These are phyloP conservation scores for Solanum chiquidenum DNA, from an alignment of 257 asterid genomes.

Conservation along the genomic window DNA sequence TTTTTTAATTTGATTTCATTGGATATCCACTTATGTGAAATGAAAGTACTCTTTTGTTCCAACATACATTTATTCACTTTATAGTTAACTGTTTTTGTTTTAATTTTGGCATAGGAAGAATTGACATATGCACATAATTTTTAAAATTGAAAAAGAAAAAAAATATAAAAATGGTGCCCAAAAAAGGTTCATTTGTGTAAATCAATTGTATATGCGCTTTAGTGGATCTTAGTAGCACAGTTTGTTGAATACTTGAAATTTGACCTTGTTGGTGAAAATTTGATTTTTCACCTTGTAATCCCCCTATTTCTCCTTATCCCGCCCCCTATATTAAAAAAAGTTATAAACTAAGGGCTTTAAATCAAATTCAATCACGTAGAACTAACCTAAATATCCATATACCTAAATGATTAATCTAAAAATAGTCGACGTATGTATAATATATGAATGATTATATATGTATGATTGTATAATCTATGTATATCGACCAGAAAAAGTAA, in stretches of 20 bases:
- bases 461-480: no score
- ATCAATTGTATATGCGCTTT: no score
- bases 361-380: background rate
- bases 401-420: no score
- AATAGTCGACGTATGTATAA: no score
- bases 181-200: background rate
- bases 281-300: background rate
- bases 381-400: background rate
- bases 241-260: no score
- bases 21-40: background rate
- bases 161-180: background rate
- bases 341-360: fast-evolving
- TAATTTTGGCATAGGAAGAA: background rate
- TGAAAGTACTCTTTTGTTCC: background rate
- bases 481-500: background rate
- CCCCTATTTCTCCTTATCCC: no score
- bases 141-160: background rate
- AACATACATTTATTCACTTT: background rate
- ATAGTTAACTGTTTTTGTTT: background rate
- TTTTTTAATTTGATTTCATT: background rate
- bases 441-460: no score
- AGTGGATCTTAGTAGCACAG: background rate
- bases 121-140: background rate
- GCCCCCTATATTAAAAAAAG: no score
- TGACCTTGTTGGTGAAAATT: background rate